Base-by-base conservation (phyloP, 352 stramenopile genomes). In the Globisporangium solare region DNA sequence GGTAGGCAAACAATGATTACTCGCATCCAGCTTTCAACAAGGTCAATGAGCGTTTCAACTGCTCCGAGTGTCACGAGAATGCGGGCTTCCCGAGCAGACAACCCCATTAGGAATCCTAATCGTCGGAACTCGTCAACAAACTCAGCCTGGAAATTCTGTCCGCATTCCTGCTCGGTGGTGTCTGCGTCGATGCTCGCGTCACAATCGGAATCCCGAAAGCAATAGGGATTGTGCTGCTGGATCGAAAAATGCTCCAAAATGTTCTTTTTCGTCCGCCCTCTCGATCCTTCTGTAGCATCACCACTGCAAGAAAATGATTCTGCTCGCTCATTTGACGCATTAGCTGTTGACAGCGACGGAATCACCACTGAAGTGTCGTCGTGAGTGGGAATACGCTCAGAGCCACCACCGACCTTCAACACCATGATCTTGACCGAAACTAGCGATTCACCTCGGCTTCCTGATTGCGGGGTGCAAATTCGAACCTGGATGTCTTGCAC, bases 241-340 rank as follows among this genome's bases (percentile, higher is more conserved):
- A 92, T 92, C 8, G 72, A 61, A 22, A 92, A 92, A 57, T 83
- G 78, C 14, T 92, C 79, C 21, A 92, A 56, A 22, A 92, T 91
- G 18, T 51, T 88, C 55, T 85, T 85, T 49, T 83, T 87, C 42
- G 68, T 47, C 37, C 48, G 47, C 2, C 27, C 37, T 40, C 47
- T 47, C 14, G 59, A 35, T 35, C 27, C 27, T 47, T 74, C 51
- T 17, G 15, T 24, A 1, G 21, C 12, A 58, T 31, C 40, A n/a
- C 49, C 55, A 35, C 35, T 47, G 20, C 4, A 13, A 20, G 32
- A 12, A 48, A 51, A 43, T 0, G 61, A 64, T 14, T 35, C 41
- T 1, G 7, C 27, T 14, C 54, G 46, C 20, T 46, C 50, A 2
- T 46, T 35, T 24, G 14, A 1, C 5, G 10, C 3, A 15, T 35